phyloP scores from a whole-genome alignment of 1,284 basidiomycete species.

The Trichosporon inkin region DNA sequence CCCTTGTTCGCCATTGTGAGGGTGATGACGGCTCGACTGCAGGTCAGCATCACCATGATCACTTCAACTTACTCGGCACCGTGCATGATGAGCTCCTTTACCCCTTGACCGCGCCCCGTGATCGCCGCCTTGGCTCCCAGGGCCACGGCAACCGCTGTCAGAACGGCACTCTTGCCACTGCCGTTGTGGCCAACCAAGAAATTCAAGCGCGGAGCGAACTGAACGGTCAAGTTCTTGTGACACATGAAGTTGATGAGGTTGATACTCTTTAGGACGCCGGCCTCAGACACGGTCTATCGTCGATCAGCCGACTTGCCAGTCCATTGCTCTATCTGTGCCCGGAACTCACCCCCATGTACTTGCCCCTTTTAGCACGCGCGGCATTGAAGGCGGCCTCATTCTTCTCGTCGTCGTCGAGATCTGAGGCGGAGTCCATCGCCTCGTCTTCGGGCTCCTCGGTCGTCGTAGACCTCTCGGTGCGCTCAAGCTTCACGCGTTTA shows the following conservation, averaged over 20 bases:
- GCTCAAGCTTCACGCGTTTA: conserved; percentile 31
- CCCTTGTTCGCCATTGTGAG: conserved; percentile 83
- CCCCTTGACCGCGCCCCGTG: conserved; percentile 80
- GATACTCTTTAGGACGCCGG: conserved; percentile 80
- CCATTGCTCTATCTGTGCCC: background rate
- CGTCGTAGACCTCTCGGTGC: background rate
- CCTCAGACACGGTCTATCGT: conserved; percentile 65
- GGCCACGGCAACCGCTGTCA: conserved; percentile 89
- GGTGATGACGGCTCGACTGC: conserved; percentile 68
- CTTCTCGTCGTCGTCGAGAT: conserved; percentile 23
- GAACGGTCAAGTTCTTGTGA: conserved; percentile 75
- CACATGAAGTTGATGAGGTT: conserved; percentile 96
- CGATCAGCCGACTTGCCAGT: background rate
- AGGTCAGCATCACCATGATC: background rate
- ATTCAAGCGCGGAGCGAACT: conserved; percentile 86
- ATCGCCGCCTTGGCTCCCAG: conserved; percentile 85
- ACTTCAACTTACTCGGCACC: conserved; percentile 63
- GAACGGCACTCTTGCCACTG: conserved; percentile 85
- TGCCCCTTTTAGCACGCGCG: background rate
- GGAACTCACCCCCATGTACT: background rate
- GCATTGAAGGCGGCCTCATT: conserved; percentile 8
- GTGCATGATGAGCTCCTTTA: conserved; percentile 85
- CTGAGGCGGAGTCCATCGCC: conserved; percentile 7
- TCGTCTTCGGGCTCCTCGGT: conserved; percentile 18
- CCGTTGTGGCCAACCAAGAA: conserved; percentile 85